These are phyloP conservation scores for Alternaria solani DNA, from an alignment of 2,329 filamentous ascomycete genomes.

Conservation along the genomic window DNA sequence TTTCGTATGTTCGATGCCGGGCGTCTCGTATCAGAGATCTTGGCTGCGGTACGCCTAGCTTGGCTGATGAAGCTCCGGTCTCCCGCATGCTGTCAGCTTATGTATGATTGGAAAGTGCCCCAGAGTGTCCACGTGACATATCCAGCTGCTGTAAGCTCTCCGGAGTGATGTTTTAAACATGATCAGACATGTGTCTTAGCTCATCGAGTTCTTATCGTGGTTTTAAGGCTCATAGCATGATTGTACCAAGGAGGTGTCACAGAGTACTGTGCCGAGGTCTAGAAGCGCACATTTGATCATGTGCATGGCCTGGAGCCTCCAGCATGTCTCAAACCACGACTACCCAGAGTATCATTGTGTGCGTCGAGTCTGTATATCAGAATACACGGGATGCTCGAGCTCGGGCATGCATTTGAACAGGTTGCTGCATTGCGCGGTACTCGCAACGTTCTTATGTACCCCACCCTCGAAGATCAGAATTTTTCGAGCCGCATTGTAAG, in stretches of 20 bases:
- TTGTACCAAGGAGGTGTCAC: neutral
- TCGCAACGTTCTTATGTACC: neutral
- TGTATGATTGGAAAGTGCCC: neutral
- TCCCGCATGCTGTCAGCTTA: neutral
- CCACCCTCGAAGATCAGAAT: neutral
- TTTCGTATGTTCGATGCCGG: neutral
- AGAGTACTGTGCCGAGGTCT: neutral
- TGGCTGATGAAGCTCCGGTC: neutral
- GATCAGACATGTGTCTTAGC: neutral
- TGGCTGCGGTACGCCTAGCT: slow-evolving; percentile 2
- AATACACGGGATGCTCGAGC: neutral
- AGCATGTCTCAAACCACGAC: neutral
- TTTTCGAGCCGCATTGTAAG: neutral
- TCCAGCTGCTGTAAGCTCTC: neutral
- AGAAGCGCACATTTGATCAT: neutral
- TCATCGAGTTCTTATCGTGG: neutral
- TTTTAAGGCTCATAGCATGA: neutral
- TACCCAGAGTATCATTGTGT: neutral
- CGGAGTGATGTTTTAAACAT: neutral
- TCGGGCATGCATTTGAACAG: neutral
- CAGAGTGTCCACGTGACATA: neutral
- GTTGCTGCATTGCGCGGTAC: neutral
- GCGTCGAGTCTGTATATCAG: neutral
- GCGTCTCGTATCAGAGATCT: neutral
- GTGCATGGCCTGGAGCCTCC: neutral